Conservation (phyloP, 257 asterid genomes). For the Anisodus tanguticus region DNA sequence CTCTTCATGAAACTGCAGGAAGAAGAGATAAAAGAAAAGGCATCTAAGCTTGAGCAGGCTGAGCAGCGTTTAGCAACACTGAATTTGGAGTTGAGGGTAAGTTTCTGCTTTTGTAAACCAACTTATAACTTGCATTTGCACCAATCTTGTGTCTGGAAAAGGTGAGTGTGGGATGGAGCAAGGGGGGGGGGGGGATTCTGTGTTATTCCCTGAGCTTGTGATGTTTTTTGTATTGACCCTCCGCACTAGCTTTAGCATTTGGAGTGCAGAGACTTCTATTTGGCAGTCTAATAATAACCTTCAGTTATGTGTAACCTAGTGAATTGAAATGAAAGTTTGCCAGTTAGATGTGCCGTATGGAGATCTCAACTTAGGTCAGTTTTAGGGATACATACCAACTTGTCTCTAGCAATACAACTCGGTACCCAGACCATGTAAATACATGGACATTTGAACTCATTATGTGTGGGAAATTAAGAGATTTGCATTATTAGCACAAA, state of each 20-base stretch:
- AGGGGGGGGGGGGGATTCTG: background rate
- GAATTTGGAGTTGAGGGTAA: conserved; percentile 82
- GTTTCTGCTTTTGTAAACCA: conserved; percentile 34
- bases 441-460: background rate
- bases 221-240: background rate
- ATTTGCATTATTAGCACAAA: too few species aligned
- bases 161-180: background rate
- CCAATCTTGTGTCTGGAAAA: background rate
- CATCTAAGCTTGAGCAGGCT: conserved; percentile 74
- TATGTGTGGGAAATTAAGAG: background rate
- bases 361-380: background rate
- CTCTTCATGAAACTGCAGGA: conserved; percentile 59
- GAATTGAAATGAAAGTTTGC: background rate
- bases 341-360: background rate
- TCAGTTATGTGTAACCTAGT: background rate
- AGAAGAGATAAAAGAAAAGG: conserved; percentile 75
- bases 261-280: background rate
- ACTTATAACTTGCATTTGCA: background rate
- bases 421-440: background rate
- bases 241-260: background rate
- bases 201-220: conserved; percentile 7
- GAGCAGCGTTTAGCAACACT: conserved; percentile 86
- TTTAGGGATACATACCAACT: background rate
- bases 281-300: background rate
- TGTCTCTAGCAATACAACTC: background rate